phyloP scores from a whole-genome alignment of 495 filamentous ascomycete genomes.

The Extremus antarcticus region DNA sequence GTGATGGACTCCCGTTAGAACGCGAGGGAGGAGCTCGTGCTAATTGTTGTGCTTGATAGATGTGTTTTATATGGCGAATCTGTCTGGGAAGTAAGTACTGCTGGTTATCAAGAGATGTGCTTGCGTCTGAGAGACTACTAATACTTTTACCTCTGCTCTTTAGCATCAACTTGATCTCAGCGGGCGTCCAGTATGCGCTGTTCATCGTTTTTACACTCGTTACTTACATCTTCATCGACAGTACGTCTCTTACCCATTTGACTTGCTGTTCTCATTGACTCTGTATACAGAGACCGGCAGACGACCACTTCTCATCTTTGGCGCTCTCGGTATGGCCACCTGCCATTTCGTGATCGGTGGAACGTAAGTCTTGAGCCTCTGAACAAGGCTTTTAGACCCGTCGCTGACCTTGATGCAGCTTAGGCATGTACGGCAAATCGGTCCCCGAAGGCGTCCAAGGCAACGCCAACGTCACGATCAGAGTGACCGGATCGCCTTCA shows the following conservation, averaged over 20 bases:
- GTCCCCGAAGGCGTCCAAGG: constrained; percentile 47
- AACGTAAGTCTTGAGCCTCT: constrained; percentile 17
- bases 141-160: too few species aligned
- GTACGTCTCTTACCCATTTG: neutral
- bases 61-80: constrained; percentile 57
- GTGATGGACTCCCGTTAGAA: constrained; percentile 34
- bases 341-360: constrained; percentile 60
- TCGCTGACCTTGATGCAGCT: neutral
- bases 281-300: constrained; percentile 45
- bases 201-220: constrained; percentile 60
- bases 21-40: constrained; percentile 30
- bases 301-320: constrained; percentile 55
- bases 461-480: constrained; percentile 57
- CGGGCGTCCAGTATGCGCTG: constrained; percentile 62
- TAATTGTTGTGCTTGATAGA: constrained; percentile 30
- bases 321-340: constrained; percentile 58
- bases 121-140: too few species aligned
- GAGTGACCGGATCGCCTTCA: constrained; percentile 48
- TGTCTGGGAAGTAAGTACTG: constrained; percentile 55
- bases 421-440: constrained; percentile 39
- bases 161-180: constrained; percentile 54
- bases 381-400: too few species aligned
- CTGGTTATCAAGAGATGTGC: too few species aligned
- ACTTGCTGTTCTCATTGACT: neutral
- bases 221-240: constrained; percentile 64